Percentiles rank a stretch among this genome's conserved stretches.
Evolutionary conservation across 2,329 filamentous ascomycete species (phyloP).

Genomic region (Trichoderma cornu-damae): DNA sequence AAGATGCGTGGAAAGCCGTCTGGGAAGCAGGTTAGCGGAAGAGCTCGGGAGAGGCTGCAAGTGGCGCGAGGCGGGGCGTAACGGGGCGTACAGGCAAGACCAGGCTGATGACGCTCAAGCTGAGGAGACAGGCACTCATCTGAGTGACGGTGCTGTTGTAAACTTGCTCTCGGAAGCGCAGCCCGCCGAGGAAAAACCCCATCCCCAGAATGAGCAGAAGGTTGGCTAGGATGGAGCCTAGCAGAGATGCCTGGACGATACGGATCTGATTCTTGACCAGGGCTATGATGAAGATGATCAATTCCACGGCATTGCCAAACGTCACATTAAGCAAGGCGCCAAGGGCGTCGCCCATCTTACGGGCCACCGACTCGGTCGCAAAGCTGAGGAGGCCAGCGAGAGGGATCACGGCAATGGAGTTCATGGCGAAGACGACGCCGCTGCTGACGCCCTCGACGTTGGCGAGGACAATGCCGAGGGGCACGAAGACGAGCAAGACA

Average conservation of each 20-base stretch:
- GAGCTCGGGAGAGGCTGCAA: slow-evolving; percentile 35
- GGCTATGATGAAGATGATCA: slow-evolving; percentile 79
- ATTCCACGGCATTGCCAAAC: slow-evolving; percentile 72
- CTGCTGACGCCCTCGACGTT: slow-evolving; percentile 49
- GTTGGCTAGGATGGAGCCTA: slow-evolving; percentile 87
- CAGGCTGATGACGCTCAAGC: slow-evolving; percentile 83
- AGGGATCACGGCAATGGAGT: slow-evolving; percentile 70
- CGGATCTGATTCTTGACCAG: slow-evolving; percentile 78
- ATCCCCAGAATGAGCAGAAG: slow-evolving; percentile 85
- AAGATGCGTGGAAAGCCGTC: slow-evolving; percentile 89
- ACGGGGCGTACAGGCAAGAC: slow-evolving; percentile 62
- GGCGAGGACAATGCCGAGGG: slow-evolving; percentile 65
- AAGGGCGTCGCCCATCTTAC: slow-evolving; percentile 65
- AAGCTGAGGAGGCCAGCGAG: slow-evolving; percentile 66
- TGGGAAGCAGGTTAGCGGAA: slow-evolving; percentile 35
- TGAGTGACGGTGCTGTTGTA: slow-evolving; percentile 95
- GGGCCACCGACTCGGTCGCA: slow-evolving; percentile 70
- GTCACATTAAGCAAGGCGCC: slow-evolving; percentile 71
- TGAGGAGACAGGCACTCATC: slow-evolving; percentile 91
- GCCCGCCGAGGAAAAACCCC: slow-evolving; percentile 80
- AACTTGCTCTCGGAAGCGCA: slow-evolving; percentile 85
- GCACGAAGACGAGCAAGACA: slow-evolving; percentile 70
- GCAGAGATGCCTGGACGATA: slow-evolving; percentile 83
- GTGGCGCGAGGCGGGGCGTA: slow-evolving; percentile 26
- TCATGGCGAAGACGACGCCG: slow-evolving; percentile 65